Conservation (phyloP, 305 asterid species). For the Ilex paraguariensis region DNA sequence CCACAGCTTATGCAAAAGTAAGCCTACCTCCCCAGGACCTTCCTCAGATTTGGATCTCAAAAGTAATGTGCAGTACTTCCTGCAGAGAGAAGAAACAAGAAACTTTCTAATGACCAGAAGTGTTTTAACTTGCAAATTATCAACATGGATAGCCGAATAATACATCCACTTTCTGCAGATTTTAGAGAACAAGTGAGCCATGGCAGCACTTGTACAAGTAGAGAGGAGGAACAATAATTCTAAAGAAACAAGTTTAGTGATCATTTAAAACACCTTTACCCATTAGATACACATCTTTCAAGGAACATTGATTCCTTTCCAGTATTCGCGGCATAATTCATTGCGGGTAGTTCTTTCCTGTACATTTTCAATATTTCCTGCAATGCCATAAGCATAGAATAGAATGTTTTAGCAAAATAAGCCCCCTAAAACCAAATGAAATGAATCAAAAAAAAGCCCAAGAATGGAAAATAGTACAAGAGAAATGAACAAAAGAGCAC, state of each 20-base stretch:
- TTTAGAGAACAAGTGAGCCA: not conserved
- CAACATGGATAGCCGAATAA: not conserved
- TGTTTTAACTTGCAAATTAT: conserved; percentile 9
- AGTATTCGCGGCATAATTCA: conserved; percentile 91
- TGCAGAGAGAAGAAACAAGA: conserved; percentile 23
- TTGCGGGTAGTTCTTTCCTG: conserved; percentile 73
- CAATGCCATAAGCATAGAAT: conserved; percentile 9
- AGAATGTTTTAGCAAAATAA: not conserved
- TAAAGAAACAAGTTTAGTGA: conserved; percentile 4
- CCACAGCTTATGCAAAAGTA: not conserved
- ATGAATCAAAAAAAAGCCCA: not conserved
- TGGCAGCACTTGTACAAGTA: conserved; percentile 3
- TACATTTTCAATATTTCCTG: conserved; percentile 73
- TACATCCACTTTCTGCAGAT: conserved; percentile 1
- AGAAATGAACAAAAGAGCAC: conserved; percentile 1
- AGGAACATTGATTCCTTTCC: conserved; percentile 82
- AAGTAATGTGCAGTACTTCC: conserved; percentile 81
- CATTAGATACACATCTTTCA: conserved; percentile 77
- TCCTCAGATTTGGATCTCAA: conserved; percentile 38
- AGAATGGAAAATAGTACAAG: conserved; percentile 7
- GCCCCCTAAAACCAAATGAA: not conserved
- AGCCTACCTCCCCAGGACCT: conserved; percentile 51
- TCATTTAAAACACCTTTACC: conserved; percentile 32
- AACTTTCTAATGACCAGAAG: conserved; percentile 1
- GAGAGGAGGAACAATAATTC: not conserved